phyloP scores from a whole-genome alignment of 352 stramenopile genomes.

The Pythium guiyangense region DNA sequence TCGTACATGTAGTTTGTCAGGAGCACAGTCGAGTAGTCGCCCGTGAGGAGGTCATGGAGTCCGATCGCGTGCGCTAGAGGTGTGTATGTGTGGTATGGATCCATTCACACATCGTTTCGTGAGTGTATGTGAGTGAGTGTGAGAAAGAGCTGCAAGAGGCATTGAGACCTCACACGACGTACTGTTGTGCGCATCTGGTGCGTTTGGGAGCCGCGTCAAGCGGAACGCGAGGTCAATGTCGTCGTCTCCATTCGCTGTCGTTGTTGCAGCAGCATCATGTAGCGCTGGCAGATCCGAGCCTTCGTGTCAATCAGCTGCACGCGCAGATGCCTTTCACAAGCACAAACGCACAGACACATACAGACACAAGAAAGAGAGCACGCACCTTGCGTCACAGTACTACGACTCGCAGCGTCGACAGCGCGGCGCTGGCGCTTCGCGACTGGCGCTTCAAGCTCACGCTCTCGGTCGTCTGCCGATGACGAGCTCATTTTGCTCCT shows the following conservation, averaged over 20 bases:
- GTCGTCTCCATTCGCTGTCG: not conserved
- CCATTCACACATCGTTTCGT: too few relatives aligned
- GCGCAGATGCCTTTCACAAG: too few relatives aligned
- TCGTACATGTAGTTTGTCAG: constrained; percentile 85
- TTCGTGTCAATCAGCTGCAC: too few relatives aligned
- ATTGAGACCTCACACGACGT: not conserved
- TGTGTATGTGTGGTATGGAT: not conserved
- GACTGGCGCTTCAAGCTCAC: not conserved
- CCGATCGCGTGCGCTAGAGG: constrained; percentile 32
- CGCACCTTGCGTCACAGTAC: too few relatives aligned
- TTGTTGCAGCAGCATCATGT: not conserved
- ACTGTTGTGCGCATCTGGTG: constrained; percentile 43
- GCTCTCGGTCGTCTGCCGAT: not conserved
- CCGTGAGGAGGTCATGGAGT: constrained; percentile 43
- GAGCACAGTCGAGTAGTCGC: constrained; percentile 54
- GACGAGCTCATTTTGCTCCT: not conserved
- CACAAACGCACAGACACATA: too few relatives aligned
- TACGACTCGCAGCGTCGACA: not conserved
- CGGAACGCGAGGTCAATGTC: constrained; percentile 21
- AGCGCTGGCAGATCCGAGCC: not conserved
- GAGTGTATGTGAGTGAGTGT: too few relatives aligned
- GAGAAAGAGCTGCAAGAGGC: too few relatives aligned
- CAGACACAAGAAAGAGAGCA: too few relatives aligned
- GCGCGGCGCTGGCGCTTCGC: constrained; percentile 3
- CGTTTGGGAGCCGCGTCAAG: constrained; percentile 30